A percentile compares a stretch with the other conserved stretches of the same genome.
These are phyloP conservation scores for Ophiostoma quercus DNA, from an alignment of 2,329 filamentous ascomycete species.

Conservation along the genomic window DNA sequence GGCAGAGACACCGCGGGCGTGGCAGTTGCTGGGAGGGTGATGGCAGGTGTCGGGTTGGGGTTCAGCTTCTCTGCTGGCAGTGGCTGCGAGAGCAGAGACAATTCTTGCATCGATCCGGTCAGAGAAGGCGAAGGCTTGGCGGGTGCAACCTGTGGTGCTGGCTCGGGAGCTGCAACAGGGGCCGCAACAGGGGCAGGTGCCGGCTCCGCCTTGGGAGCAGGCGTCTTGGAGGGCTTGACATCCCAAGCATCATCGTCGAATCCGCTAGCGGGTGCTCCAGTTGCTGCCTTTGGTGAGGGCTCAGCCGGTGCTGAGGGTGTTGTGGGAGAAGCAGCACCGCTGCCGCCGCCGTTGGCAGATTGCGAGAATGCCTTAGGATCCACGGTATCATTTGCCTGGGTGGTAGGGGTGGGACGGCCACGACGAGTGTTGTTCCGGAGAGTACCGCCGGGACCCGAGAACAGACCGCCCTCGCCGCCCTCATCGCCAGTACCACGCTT, in stretches of 20 bases:
- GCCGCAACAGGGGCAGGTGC: slow-evolving; percentile 34
- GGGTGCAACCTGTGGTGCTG: slow-evolving; percentile 35
- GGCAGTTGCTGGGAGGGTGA: slow-evolving; percentile 34
- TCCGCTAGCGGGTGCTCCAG: slow-evolving; percentile 40
- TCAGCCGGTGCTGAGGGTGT: slow-evolving; percentile 16
- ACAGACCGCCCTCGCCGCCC: slow-evolving; percentile 62
- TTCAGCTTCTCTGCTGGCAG: slow-evolving; percentile 46
- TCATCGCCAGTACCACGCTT: slow-evolving; percentile 55
- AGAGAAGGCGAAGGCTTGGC: slow-evolving; percentile 43
- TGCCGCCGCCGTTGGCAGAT: slow-evolving; percentile 32
- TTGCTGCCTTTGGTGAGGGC: slow-evolving; percentile 5
- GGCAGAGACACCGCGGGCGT: slow-evolving; percentile 30
- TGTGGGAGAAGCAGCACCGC: neutral
- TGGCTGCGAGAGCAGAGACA: slow-evolving; percentile 50
- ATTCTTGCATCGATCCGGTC: slow-evolving; percentile 62
- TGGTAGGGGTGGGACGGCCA: slow-evolving; percentile 78
- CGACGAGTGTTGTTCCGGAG: slow-evolving; percentile 93
- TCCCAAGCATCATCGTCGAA: slow-evolving; percentile 99
- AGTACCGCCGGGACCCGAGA: slow-evolving; percentile 86
- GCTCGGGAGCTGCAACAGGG: slow-evolving; percentile 38
- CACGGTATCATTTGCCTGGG: slow-evolving; percentile 78
- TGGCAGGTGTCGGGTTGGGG: slow-evolving; percentile 33
- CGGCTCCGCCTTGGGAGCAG: slow-evolving; percentile 36
- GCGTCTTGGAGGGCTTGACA: slow-evolving; percentile 63
- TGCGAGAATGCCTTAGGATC: slow-evolving; percentile 79